Evolutionary conservation across 768 basidiomycete genomes (phyloP), one percentile per base, ranked within the genome.

Genomic region (Filobasidium wieringae): DNA sequence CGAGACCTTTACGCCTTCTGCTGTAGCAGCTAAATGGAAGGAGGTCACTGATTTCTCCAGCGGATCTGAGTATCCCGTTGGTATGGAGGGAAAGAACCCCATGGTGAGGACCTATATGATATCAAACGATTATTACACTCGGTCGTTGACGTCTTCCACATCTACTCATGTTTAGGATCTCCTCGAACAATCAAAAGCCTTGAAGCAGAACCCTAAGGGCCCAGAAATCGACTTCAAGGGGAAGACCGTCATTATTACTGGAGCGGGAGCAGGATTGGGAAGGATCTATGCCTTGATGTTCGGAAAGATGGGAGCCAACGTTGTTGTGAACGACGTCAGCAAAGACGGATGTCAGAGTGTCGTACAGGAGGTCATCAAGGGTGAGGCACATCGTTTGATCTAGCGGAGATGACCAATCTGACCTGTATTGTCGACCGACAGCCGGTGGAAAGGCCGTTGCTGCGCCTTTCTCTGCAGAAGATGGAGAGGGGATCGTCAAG

Each of bases 261-360:
- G 93, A 36, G 88, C 91, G 7, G 93, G 93, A 39, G 88, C 86
- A 27, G 95, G 93, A 53, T 82, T 99, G 30, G 95, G 95, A 17
- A 84, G 95, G 29, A 81, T 82, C 1, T 95, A 97, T 69, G 87
- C 95, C 0, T 79, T 85, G 40, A 87, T 96, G 87, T 97, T 86
- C 68, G 87, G 80, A 26, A 83, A 81, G 54, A 82, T 92, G 8
- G 93, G 95, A n/a, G 93, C 90, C 9, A 95, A 95, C 66, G 87
- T 99, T 31, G 87, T 97, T 43, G 82, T 97, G 40, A 99, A 97
- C 71, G 95, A 99, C 67, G 84, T 96, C 47, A 89, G 80, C 70
- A 85, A 84, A 68, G 87, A 90, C 65, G 84, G 81, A 1, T 91
- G 91, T 7, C 81, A 82, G 22, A 76, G 80, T 7, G 91, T 97